These are phyloP conservation scores for Lodderomyces jiufengensis DNA, from an alignment of 1,139 yeast species.

Conservation along the genomic window DNA sequence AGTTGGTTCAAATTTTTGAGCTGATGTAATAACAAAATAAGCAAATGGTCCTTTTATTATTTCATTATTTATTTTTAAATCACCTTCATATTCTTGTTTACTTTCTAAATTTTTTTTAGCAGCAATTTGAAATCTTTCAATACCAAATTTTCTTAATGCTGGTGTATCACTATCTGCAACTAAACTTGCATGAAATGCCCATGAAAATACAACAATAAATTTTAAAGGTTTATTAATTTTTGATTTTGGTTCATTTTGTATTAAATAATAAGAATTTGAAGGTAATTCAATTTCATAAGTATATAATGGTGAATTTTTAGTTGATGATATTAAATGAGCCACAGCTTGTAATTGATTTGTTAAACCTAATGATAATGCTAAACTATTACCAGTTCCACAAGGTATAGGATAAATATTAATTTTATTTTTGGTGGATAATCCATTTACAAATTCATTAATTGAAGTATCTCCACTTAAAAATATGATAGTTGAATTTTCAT, in stretches of 20 bases:
- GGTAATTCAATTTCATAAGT: constrained; percentile 58
- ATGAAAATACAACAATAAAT: constrained; percentile 70
- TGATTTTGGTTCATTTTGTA: constrained; percentile 18
- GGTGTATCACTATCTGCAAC: constrained; percentile 78
- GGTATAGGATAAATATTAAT: constrained; percentile 55
- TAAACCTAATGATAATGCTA: constrained; percentile 59
- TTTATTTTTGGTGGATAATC: constrained; percentile 21
- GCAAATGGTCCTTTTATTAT: constrained; percentile 46
- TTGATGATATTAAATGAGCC: constrained; percentile 34
- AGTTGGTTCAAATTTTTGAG: constrained; percentile 60
- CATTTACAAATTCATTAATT: constrained; percentile 69
- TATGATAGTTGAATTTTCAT: constrained; percentile 39
- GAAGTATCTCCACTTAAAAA: constrained; percentile 87
- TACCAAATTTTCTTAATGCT: constrained; percentile 60
- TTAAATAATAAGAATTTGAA: constrained; percentile 29
- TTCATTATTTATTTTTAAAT: constrained; percentile 16
- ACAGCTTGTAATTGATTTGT: constrained; percentile 36
- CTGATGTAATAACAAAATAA: constrained; percentile 63
- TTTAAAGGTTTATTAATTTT: constrained; percentile 23
- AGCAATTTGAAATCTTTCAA: constrained; percentile 66
- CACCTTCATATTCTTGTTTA: constrained; percentile 51
- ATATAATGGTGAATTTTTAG: constrained; percentile 37
- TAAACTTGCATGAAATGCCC: constrained; percentile 84
- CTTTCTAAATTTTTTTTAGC: constrained; percentile 51
- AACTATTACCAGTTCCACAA: constrained; percentile 84